phyloP scores from a whole-genome alignment of 768 basidiomycete species.

The Nidula microcarpa region DNA sequence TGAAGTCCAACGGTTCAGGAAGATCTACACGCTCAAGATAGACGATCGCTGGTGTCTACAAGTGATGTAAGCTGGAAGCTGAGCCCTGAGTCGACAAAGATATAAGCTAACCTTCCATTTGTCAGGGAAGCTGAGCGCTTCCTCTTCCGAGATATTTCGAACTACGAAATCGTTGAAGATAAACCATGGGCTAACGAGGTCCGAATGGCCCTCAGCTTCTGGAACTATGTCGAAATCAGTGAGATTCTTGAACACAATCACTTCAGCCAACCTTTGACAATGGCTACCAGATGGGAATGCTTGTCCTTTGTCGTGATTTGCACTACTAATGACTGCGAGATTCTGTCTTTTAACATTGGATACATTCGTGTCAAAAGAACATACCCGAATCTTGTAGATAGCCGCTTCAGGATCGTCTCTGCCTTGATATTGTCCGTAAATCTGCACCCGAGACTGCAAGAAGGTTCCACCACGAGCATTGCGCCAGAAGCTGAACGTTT shows the following conservation, averaged over 20 bases:
- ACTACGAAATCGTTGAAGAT: slow-evolving; percentile 98
- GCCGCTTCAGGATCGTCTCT: slow-evolving; percentile 52
- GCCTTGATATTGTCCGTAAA: slow-evolving; percentile 60
- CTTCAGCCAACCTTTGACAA: slow-evolving; percentile 65
- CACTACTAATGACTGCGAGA: slow-evolving; percentile 70
- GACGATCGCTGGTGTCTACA: slow-evolving; percentile 82
- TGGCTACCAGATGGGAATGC: slow-evolving; percentile 81
- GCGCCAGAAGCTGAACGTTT: slow-evolving; percentile 72
- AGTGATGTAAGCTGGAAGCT: background rate
- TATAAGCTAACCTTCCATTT: slow-evolving; percentile 79
- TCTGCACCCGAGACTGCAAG: slow-evolving; percentile 50
- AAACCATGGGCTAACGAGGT: slow-evolving; percentile 68
- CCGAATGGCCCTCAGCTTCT: slow-evolving; percentile 46
- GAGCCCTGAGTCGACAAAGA: slow-evolving; percentile 11
- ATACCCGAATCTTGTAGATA: slow-evolving; percentile 71
- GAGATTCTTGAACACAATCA: background rate
- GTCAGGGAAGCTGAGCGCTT: slow-evolving; percentile 85
- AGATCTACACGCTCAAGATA: slow-evolving; percentile 79
- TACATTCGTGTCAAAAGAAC: slow-evolving; percentile 14
- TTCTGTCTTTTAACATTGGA: background rate
- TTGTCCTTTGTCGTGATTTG: slow-evolving; percentile 73
- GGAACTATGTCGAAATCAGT: slow-evolving; percentile 48
- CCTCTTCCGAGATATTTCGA: slow-evolving; percentile 75
- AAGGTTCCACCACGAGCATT: slow-evolving; percentile 61
- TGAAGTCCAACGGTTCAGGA: slow-evolving; percentile 56